Evolutionary conservation across 352 stramenopile genomes (phyloP), one percentile per base, ranked within the genome.

Genomic region (Phytopythium boreale): DNA sequence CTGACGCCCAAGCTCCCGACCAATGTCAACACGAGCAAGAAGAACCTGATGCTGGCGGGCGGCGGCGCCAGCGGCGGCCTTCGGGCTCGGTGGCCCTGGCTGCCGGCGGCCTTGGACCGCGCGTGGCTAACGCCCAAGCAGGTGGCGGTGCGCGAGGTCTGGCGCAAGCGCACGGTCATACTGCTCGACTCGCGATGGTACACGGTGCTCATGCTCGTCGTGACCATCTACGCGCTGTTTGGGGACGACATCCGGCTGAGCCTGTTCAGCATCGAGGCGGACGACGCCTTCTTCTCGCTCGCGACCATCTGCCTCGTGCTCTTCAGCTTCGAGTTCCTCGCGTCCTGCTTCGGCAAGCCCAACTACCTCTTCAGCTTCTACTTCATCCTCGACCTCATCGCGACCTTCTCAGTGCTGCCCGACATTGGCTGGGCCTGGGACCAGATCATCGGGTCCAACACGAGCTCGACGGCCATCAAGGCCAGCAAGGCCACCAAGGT

Each of bases 181-280:
- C 5, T 94, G 37, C 74, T 97, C 56, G 88, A 97, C 57, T 83
- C 88, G 51, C 83, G 83, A 27, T 84, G 67, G 60, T 89, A 84
- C 60, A 92, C 81, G 4, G 68, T 92, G 19, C 64, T 92, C 55
- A 98, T 98, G 87, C 87, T 96, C 11, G 4, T 97, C 11, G 78
- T 97, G 46, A 98, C 93, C 11, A 69, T 98, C 43, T 98, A 97
- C 73, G 92, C 90, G 36, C 84, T 98, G 26, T 98, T 97, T 53
- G 84, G 88, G 24, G 91, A 97, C 67, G 93, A 98, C 72, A 80
- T 98, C 29, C 79, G 89, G n/a, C 63, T 97, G 24, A 84, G 90
- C 24, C 56, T 80, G 44, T 89, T 95, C 56, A 65, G 70, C n/a
- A 79, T 79, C n/a, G 59, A 59, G 1, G 85, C 81, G 17, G 95